Percentiles rank a stretch among this genome's conserved stretches.
Evolutionary conservation across 768 basidiomycete genomes (phyloP).

Genomic region (Hygrophorus russula): DNA sequence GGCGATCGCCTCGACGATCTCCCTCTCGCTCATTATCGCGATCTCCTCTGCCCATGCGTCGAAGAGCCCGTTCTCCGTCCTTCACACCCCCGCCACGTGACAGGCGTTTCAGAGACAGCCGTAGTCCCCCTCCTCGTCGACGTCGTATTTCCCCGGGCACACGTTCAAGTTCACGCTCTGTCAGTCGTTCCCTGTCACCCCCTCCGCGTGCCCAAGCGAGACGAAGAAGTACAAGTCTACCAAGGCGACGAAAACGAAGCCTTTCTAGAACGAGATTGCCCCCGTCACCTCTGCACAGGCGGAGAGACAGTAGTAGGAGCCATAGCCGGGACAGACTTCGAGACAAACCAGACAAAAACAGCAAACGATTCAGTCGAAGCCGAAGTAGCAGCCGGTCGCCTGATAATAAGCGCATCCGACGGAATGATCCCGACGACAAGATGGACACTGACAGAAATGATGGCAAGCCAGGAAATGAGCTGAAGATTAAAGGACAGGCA

Average conservation of each 20-base stretch:
- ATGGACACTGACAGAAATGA: conserved; percentile 26
- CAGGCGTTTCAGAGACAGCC: conserved; percentile 30
- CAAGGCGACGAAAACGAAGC: conserved; percentile 22
- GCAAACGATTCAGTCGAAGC: conserved; percentile 14
- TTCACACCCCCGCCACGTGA: conserved; percentile 38
- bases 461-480: conserved; percentile 28
- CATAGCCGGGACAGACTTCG: conserved; percentile 17
- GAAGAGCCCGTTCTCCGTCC: conserved; percentile 35
- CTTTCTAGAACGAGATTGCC: conserved; percentile 24
- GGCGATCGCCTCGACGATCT: conserved; percentile 28
- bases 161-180: conserved; percentile 19
- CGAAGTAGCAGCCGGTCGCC: conserved; percentile 15
- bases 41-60: conserved; percentile 20
- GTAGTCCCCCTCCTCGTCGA: conserved; percentile 43
- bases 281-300: conserved; percentile 20
- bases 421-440: conserved; percentile 14
- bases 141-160: conserved; percentile 27
- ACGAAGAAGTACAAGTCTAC: conserved; percentile 33
- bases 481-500: conserved; percentile 71
- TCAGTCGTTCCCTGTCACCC: conserved; percentile 32
- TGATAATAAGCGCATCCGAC: conserved; percentile 10
- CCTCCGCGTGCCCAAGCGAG: conserved; percentile 26
- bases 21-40: conserved; percentile 37
- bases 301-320: conserved; percentile 22
- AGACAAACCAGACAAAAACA: conserved; percentile 7